These are phyloP conservation scores for Eutypella sp. DNA, from an alignment of 2,329 filamentous ascomycete genomes.

Conservation along the genomic window DNA sequence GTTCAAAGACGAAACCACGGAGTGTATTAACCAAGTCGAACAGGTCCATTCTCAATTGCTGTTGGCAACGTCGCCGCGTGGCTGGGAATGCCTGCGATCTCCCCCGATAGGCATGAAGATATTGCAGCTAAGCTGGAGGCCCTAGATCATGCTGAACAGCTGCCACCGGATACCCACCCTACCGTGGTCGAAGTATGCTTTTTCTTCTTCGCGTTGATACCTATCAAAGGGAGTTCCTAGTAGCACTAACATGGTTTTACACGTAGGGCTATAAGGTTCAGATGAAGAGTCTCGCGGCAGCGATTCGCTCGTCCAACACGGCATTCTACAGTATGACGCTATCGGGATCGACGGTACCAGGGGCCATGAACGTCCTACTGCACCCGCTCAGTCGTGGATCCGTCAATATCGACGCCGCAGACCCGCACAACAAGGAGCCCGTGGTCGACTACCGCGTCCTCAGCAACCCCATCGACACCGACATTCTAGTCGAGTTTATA, in stretches of 20 bases:
- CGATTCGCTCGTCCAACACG: constrained; percentile 30
- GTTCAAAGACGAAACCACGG: no score
- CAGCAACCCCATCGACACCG: constrained; percentile 33
- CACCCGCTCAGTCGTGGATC: constrained; percentile 32
- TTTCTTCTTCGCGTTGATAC: background rate
- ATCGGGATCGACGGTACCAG: background rate
- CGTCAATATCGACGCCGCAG: constrained; percentile 33
- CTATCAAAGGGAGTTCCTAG: background rate
- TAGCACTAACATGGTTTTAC: background rate
- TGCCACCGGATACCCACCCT: constrained; percentile 26
- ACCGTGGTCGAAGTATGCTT: constrained; percentile 24
- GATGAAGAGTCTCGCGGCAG: constrained; percentile 30
- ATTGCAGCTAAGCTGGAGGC: constrained; percentile 27
- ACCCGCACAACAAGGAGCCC: constrained; percentile 30
- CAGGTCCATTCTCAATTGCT: constrained; percentile 29
- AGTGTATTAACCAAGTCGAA: background rate
- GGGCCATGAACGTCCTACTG: constrained; percentile 28
- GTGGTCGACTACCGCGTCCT: constrained; percentile 35
- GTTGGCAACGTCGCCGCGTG: constrained; percentile 31
- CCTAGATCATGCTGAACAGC: constrained; percentile 27
- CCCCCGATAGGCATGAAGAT: constrained; percentile 24
- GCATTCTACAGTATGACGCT: constrained; percentile 22
- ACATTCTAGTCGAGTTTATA: constrained; percentile 32
- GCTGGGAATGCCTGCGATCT: constrained; percentile 31
- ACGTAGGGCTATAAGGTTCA: constrained; percentile 33